Base-by-base conservation (phyloP, 2,329 filamentous ascomycete genomes). In the Orbilia brochopaga region DNA sequence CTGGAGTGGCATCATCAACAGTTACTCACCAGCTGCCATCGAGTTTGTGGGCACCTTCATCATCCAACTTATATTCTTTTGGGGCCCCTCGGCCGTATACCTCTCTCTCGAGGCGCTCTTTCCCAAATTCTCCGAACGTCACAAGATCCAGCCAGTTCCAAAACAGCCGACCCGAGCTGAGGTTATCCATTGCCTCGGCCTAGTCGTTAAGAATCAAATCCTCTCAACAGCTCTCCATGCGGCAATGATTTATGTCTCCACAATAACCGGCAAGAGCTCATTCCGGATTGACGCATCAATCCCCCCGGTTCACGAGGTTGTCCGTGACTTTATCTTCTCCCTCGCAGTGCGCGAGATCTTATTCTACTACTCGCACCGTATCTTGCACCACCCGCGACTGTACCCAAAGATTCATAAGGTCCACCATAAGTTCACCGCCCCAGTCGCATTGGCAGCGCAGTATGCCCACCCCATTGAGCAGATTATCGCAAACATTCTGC, bases 381-480 rank as follows among this genome's bases (percentile, higher is more conserved):
- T 84, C 1, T 78, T 87, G 2, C 85, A 86, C 77, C 75, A 79
- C 4, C 83, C 81, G 0, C 76, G 73, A 4, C 76, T 85, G 4
- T 86, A 86, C 78, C 77, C 77, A 10, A 77, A 77, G 32, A 81
- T 86, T 66, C 85, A 86, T 79, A 86, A 86, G 74, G 79, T 79
- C 21, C 85, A 87, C 75, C 85, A 86, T 78, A 79, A 79, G 23
- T 86, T 85, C 78, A 83, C 81, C 0, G 83, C 84, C 0, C 85
- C 84, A 0, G 81, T 87, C 1, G 82, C 83, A 0, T 79, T 86
- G 3, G 80, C 84, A 0, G 83, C 84, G 1, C 83, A 86, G 74
- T 86, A 85, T 74, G 83, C 84, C 0, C 84, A 86, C 74, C 84
- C 84, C 0, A 66, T 83, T n/a, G 85, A 86, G 77, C 83, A 86